Conservation (phyloP, 139 green algal genomes). For the Dunaliella primolecta region DNA sequence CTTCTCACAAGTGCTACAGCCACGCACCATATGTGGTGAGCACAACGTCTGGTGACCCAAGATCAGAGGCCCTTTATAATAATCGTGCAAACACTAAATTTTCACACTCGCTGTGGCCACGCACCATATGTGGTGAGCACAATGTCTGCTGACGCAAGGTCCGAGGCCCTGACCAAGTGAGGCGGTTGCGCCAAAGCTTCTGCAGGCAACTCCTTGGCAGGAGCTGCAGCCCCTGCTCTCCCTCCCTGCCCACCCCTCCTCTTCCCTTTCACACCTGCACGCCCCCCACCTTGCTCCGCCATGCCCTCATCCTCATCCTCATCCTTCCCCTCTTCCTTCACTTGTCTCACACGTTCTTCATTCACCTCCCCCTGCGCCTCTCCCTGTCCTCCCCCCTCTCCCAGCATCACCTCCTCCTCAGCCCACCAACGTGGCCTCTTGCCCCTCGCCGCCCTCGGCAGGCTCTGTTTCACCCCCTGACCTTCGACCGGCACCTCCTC, state of each 20-base stretch:
- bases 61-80: slow-evolving; percentile 56
- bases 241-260: not conserved
- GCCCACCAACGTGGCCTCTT: not conserved
- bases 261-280: not conserved
- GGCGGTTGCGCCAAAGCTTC: not conserved
- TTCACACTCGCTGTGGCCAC: too few species aligned
- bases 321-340: not conserved
- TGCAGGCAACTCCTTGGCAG: not conserved
- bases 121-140: slow-evolving; percentile 86
- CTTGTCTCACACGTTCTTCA: not conserved
- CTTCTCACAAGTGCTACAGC: too few species aligned
- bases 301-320: not conserved
- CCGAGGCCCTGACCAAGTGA: slow-evolving; percentile 49
- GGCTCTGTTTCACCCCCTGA: not conserved
- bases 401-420: not conserved
- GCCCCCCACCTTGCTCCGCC: not conserved
- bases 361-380: not conserved
- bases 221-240: not conserved
- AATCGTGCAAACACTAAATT: too few species aligned
- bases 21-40: slow-evolving; percentile 77
- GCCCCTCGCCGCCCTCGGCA: not conserved
- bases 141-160: slow-evolving; percentile 80
- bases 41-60: slow-evolving; percentile 84
- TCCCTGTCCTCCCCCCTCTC: not conserved
- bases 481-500: too few species aligned